These are phyloP conservation scores for Nakataea oryzae DNA, from an alignment of 2,329 filamentous ascomycete genomes.

Conservation along the genomic window DNA sequence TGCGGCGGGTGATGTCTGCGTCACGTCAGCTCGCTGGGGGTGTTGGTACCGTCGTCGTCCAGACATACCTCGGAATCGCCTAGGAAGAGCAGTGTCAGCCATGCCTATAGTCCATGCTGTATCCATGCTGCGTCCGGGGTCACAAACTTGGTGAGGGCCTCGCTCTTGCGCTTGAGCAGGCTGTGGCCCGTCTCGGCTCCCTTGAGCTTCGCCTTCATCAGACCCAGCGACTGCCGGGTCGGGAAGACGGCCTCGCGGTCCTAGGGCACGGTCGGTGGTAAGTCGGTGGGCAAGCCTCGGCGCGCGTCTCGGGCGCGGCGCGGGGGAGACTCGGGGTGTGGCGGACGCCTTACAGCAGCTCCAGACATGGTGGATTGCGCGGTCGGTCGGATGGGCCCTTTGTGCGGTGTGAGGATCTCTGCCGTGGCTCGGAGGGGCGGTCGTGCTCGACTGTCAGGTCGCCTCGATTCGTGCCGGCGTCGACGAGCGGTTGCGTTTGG, in stretches of 20 bases:
- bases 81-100: slow-evolving; percentile 24
- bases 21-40: background rate
- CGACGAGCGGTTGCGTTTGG: background rate
- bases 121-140: background rate
- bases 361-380: background rate
- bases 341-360: background rate
- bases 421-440: too few species aligned
- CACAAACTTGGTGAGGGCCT: slow-evolving; percentile 86
- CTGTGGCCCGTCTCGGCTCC: slow-evolving; percentile 86
- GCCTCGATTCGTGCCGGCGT: background rate
- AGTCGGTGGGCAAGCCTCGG: background rate
- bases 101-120: background rate
- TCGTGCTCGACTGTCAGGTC: background rate
- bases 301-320: background rate
- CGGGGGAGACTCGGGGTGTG: background rate
- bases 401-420: background rate
- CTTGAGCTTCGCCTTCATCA: slow-evolving; percentile 98
- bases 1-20: slow-evolving; percentile 84
- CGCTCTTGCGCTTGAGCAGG: slow-evolving; percentile 93
- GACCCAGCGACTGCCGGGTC: slow-evolving; percentile 87
- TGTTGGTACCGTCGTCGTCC: too few species aligned
- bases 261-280: too few species aligned
- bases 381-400: background rate
- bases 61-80: slow-evolving; percentile 82
- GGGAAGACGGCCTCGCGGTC: slow-evolving; percentile 95